Conservation (phyloP, 176 grass and related monocot species). For the Elymus sibiricus region DNA sequence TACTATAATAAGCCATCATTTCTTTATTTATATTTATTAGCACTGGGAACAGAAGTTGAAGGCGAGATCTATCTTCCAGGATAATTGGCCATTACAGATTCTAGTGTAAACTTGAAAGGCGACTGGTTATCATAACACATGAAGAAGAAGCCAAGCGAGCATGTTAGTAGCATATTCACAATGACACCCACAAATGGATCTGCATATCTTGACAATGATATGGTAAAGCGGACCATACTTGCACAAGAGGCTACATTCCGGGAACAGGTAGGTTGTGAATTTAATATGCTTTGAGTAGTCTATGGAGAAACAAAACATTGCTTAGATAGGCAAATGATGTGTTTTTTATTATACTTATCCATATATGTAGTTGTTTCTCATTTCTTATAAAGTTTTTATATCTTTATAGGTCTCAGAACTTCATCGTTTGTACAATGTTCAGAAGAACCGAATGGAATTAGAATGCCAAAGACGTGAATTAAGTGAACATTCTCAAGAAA, state of each 20-base stretch:
- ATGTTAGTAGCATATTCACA: constrained; percentile 34
- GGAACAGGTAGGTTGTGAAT: constrained; percentile 56
- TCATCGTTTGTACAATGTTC: constrained; percentile 73
- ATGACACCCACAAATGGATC: constrained; percentile 38
- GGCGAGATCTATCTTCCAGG: constrained; percentile 44
- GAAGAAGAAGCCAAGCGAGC: constrained; percentile 37
- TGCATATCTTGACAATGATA: constrained; percentile 52
- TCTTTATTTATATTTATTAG: constrained; percentile 35
- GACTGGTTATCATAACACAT: constrained; percentile 41
- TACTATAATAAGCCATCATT: not conserved
- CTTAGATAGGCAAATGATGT: not conserved
- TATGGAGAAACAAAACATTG: not conserved
- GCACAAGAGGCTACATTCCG: constrained; percentile 73
- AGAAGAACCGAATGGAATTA: constrained; percentile 68
- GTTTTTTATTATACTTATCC: not conserved
- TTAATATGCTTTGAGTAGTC: not conserved
- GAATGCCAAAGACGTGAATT: constrained; percentile 37
- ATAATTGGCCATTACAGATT: constrained; percentile 54
- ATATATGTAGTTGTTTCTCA: constrained; percentile 15
- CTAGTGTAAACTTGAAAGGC: constrained; percentile 46
- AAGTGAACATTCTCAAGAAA: constrained; percentile 30
- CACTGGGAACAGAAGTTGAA: constrained; percentile 63
- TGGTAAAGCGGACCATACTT: constrained; percentile 79
- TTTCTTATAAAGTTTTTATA: constrained; percentile 24
- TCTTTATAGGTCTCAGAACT: constrained; percentile 71